A percentile compares a stretch with the other conserved stretches of the same genome.
Conservation (phyloP, 2,329 filamentous ascomycete species). For the Fusarium hostae region DNA sequence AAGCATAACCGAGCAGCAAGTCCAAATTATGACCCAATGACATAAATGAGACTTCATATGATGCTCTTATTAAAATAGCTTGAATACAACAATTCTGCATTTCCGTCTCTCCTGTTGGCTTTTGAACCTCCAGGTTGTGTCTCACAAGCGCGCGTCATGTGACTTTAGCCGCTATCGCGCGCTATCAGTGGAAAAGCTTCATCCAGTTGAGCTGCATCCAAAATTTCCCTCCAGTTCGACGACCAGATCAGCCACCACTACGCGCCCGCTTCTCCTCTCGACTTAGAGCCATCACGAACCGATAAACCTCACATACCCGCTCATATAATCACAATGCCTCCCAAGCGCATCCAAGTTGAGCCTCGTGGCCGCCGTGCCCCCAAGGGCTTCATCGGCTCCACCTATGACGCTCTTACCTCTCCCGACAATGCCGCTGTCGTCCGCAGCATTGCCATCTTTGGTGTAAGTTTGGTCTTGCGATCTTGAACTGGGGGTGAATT, state of each 20-base stretch:
- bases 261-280: conserved; percentile 7
- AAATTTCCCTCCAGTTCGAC: conserved; percentile 40
- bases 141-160: conserved; percentile 41
- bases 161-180: conserved; percentile 27
- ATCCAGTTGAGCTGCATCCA: no score
- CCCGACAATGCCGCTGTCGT: conserved; percentile 77
- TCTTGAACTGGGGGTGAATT: no score
- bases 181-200: conserved; percentile 36
- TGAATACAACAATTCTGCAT: accelerated
- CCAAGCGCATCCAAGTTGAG: conserved; percentile 68
- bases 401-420: conserved; percentile 72
- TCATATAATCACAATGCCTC: conserved; percentile 63
- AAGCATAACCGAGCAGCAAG: no score
- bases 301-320: background rate
- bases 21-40: background rate
- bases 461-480: conserved; percentile 60
- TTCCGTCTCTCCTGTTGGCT: background rate
- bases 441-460: conserved; percentile 74
- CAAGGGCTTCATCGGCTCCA: conserved; percentile 64
- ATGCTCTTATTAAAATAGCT: background rate
- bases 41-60: background rate
- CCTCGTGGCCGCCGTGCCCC: conserved; percentile 53
- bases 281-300: conserved; percentile 13
- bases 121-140: background rate
- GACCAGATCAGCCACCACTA: conserved; percentile 12